phyloP scores from a whole-genome alignment of 2,329 filamentous ascomycete genomes.

The Pleoardoris graminearum region DNA sequence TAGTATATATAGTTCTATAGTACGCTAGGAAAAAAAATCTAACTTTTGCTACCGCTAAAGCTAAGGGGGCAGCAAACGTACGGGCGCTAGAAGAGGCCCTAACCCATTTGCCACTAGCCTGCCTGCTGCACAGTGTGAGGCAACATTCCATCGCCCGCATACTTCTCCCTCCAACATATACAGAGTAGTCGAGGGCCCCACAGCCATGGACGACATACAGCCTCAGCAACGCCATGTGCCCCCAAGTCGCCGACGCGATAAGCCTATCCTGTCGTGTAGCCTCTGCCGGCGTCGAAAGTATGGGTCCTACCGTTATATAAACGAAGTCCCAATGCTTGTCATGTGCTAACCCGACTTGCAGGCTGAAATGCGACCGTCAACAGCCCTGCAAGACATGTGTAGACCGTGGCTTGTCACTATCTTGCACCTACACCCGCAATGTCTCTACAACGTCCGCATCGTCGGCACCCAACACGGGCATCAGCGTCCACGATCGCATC shows the following conservation, averaged over 20 bases:
- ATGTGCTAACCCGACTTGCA: conserved; percentile 18
- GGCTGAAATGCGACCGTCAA: conserved; percentile 43
- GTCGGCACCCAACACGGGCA: conserved; percentile 26
- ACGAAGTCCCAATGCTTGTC: background rate
- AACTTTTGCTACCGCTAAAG: too few species aligned
- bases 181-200: background rate
- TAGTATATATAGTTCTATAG: too few species aligned
- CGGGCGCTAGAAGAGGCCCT: too few species aligned
- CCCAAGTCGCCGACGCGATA: conserved; percentile 35
- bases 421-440: conserved; percentile 37
- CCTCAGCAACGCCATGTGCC: conserved; percentile 26
- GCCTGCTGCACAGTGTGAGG: too few species aligned
- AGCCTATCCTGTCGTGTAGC: conserved; percentile 36
- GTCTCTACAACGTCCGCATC: conserved; percentile 18
- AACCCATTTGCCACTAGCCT: too few species aligned
- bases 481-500: conserved; percentile 43
- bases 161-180: background rate
- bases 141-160: too few species aligned
- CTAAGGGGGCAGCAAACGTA: too few species aligned
- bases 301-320: background rate
- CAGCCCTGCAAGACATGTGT: conserved; percentile 43
- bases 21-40: too few species aligned
- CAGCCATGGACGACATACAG: conserved; percentile 27
- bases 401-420: conserved; percentile 42
- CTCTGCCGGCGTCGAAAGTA: conserved; percentile 26